Percentiles rank a stretch among this genome's conserved stretches.
phyloP scores from a whole-genome alignment of 2,329 filamentous ascomycete species.

The Furcasterigmium sp. region DNA sequence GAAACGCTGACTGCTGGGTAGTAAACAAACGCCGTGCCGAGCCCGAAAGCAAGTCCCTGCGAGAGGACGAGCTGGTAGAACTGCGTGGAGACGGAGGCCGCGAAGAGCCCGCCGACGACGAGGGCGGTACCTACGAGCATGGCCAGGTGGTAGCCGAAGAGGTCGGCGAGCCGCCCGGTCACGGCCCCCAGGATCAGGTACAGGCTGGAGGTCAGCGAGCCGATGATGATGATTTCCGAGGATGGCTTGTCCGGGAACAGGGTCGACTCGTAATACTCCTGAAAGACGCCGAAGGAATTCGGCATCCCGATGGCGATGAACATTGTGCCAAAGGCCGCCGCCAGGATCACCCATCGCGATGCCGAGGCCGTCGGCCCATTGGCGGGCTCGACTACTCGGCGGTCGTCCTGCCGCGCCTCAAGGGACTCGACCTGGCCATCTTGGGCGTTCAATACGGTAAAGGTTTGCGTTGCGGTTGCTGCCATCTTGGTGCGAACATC shows the following conservation, averaged over 20 bases:
- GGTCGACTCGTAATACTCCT: slow-evolving; percentile 34
- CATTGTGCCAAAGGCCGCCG: background rate
- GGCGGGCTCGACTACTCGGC: too few relatives aligned
- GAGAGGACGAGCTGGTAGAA: slow-evolving; percentile 1
- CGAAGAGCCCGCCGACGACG: background rate
- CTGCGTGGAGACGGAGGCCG: background rate
- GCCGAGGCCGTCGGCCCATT: too few relatives aligned
- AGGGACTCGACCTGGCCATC: too few relatives aligned
- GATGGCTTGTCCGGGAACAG: slow-evolving; percentile 25
- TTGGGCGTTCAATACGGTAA: too few relatives aligned
- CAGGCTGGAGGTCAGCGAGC: slow-evolving; percentile 22
- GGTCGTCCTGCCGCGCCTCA: too few relatives aligned
- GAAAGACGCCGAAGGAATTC: slow-evolving; percentile 39
- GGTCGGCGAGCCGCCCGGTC: background rate
- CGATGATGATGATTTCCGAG: slow-evolving; percentile 40
- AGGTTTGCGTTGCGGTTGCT: too few relatives aligned
- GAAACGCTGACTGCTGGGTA: slow-evolving; percentile 1
- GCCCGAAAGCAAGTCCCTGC: background rate
- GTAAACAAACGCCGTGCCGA: slow-evolving; percentile 1
- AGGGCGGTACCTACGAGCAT: background rate
- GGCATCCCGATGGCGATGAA: background rate
- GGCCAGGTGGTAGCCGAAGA: background rate
- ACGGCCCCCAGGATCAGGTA: background rate
- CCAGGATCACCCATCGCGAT: background rate
- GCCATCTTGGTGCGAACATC: too few relatives aligned